Evolutionary conservation across 441 rosid genomes (phyloP), one percentile per base, ranked within the genome.

Genomic region (Syzygium syzygioides): DNA sequence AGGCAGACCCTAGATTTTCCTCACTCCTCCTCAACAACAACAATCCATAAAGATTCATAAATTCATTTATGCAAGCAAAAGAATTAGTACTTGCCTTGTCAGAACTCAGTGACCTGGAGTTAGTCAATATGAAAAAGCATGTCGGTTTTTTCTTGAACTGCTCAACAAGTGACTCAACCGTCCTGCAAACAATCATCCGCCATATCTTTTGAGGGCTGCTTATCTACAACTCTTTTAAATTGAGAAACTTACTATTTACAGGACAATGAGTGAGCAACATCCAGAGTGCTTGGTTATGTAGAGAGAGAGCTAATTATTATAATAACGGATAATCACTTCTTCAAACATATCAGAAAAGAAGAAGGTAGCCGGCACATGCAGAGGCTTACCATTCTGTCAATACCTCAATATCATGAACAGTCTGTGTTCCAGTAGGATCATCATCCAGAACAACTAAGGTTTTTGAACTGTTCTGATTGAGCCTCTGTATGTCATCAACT

Each of bases 351-450:
- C n/a, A 13, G 64, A 53, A 85, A 12, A 52, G 18, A 53, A 9
- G 12, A 32, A 85, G 50, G 64, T 11, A 85, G 28, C 25, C 52
- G 25, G 57, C 37, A 32, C 37, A 52, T 50, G 34, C 23, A 53
- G 85, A 86, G 34, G 90, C 95, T 94, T 89, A 98, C 99, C 99
- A 98, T 96, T 98, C 99, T 71, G 99, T 98, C 89, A 98, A 92
- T 88, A 98, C 99, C 93, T 98, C 99, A 89, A 96, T 95, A 66
- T 94, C 97, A 90, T 97, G 98, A 93, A 98, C 99, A 32, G 99
- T 98, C 93, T 98, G 99, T 85, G 99, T 98, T 92, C 99, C 99
- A 50, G 99, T 97, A 90, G 99, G 99, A 92, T 98, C 99, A 91
- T 98, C 99, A 91, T 98, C 99, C 91, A 98, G 95, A 91, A 98